Evolutionary conservation across 164 flowering plant genomes (phyloP).

Genomic region (Dillenia turbinata): DNA sequence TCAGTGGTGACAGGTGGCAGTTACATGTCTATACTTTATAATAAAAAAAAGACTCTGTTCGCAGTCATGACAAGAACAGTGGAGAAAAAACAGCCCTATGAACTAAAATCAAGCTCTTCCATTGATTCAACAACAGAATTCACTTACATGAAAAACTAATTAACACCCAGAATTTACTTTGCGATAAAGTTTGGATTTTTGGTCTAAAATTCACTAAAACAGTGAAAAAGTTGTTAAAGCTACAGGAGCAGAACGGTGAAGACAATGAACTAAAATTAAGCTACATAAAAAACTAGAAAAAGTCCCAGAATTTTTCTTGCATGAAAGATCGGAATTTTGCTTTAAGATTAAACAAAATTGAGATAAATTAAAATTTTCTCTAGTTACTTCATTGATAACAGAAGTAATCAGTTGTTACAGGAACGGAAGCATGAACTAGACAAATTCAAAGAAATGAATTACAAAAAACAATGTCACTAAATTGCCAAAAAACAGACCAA

Average conservation of each 20-base stretch:
- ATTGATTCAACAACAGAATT: neutral
- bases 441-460: constrained; percentile 16
- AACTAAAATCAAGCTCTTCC: neutral
- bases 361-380: neutral
- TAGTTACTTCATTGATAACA: constrained; percentile 10
- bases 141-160: neutral
- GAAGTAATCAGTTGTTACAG: constrained; percentile 17
- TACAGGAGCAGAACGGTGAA: too few species aligned
- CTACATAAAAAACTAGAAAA: neutral
- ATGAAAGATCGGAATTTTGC: neutral
- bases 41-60: constrained; percentile 11
- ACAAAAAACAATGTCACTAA: constrained; percentile 12
- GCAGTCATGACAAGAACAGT: constrained; percentile 12
- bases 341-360: neutral
- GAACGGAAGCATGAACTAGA: constrained; percentile 1
- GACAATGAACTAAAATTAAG: too few species aligned
- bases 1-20: constrained; percentile 10
- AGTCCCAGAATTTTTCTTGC: constrained; percentile 3
- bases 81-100: constrained; percentile 3
- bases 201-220: neutral
- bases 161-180: neutral
- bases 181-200: too few species aligned
- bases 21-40: neutral
- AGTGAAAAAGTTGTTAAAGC: neutral
- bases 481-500: constrained; percentile 7